Evolutionary conservation across 495 filamentous ascomycete genomes (phyloP).

Genomic region (Cenococcum geophilum): DNA sequence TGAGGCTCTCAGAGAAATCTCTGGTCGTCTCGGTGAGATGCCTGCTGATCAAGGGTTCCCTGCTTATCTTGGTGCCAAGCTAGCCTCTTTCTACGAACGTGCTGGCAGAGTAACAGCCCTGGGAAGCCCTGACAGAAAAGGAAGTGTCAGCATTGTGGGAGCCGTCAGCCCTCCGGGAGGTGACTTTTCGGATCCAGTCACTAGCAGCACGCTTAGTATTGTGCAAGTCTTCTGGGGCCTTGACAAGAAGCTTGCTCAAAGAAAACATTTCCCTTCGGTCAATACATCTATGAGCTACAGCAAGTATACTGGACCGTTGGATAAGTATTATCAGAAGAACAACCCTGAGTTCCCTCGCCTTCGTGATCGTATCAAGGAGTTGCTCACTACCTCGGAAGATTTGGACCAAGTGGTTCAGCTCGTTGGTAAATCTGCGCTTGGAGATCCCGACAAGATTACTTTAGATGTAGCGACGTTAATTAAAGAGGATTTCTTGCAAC

Average conservation of each 20-base stretch:
- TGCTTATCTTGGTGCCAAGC: constrained; percentile 91
- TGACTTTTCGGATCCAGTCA: constrained; percentile 99
- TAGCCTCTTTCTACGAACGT: constrained; percentile 98
- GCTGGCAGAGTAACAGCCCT: constrained; percentile 80
- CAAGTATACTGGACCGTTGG: constrained; percentile 85
- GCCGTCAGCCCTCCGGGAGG: constrained; percentile 95
- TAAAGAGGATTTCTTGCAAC: constrained; percentile 98
- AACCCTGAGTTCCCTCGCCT: constrained; percentile 90
- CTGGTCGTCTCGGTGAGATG: constrained; percentile 98
- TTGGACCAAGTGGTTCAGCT: constrained; percentile 98
- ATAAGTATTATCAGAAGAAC: constrained; percentile 88
- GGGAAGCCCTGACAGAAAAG: constrained; percentile 78
- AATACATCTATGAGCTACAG: constrained; percentile 94
- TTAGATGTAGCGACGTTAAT: constrained; percentile 84
- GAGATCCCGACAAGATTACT: constrained; percentile 97
- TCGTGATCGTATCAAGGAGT: constrained; percentile 84
- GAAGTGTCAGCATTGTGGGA: constrained; percentile 95
- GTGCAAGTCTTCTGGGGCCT: constrained; percentile 99
- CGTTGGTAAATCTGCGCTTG: constrained; percentile 92
- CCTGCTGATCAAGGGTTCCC: constrained; percentile 99
- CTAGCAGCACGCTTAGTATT: constrained; percentile 87
- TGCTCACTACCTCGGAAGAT: constrained; percentile 91
- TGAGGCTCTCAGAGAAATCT: constrained; percentile 96
- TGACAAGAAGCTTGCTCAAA: constrained; percentile 97
- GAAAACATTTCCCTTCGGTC: constrained; percentile 98